These are phyloP conservation scores for Candida succiphila DNA, from an alignment of 805 yeast species.

Conservation along the genomic window DNA sequence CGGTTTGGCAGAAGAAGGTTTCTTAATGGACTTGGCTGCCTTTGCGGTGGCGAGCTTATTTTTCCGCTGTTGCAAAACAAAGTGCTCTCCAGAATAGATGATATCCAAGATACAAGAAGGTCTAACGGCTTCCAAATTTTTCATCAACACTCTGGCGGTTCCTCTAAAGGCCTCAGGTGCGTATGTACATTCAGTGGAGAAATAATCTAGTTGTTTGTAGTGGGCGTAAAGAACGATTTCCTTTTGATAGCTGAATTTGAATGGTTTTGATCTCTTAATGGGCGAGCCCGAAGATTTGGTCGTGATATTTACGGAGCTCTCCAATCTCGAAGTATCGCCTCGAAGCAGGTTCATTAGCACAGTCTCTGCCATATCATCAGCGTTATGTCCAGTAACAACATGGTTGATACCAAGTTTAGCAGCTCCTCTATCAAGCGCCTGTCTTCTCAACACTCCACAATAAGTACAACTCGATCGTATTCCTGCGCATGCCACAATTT, in stretches of 20 bases:
- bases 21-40: slow-evolving; percentile 8
- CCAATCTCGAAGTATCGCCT: slow-evolving; percentile 94
- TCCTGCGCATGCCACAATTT: slow-evolving; percentile 90
- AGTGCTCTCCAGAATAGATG: slow-evolving; percentile 86
- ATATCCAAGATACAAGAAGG: slow-evolving; percentile 93
- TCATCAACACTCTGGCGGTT: slow-evolving; percentile 87
- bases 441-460: slow-evolving; percentile 95
- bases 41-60: slow-evolving; percentile 15
- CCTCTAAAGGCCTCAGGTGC: slow-evolving; percentile 99
- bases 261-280: slow-evolving; percentile 88
- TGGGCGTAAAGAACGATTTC: slow-evolving; percentile 97
- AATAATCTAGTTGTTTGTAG: slow-evolving; percentile 88
- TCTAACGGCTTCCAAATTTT: slow-evolving; percentile 79
- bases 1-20: slow-evolving; percentile 19
- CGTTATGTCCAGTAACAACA: slow-evolving; percentile 97
- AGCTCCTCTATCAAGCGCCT: slow-evolving; percentile 95
- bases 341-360: slow-evolving; percentile 88
- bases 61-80: slow-evolving; percentile 53
- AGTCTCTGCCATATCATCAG: slow-evolving; percentile 99
- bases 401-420: slow-evolving; percentile 75
- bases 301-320: slow-evolving; percentile 75
- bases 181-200: slow-evolving; percentile 94
- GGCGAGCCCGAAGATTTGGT: slow-evolving; percentile 82
- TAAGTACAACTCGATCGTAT: slow-evolving; percentile 92
- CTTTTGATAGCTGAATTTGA: slow-evolving; percentile 92